Conservation (phyloP, 2,329 filamentous ascomycete genomes). For the Xylaria sp. region DNA sequence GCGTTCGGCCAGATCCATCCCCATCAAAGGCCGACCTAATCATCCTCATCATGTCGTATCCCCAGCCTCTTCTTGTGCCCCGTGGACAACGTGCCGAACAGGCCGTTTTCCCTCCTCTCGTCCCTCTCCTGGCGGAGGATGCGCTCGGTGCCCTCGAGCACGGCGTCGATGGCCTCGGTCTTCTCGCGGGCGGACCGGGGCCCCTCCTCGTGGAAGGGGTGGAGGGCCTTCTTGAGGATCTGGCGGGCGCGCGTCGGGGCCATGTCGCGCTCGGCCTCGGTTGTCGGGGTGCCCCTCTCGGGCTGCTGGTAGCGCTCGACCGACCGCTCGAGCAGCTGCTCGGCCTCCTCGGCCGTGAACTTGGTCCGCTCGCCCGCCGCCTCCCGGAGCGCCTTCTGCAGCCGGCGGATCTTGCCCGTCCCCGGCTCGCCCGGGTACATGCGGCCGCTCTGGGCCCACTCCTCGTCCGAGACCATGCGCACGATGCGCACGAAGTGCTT, state of each 20-base stretch:
- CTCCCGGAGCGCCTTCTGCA: slow-evolving; percentile 38
- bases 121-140: neutral
- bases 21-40: neutral
- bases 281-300: neutral
- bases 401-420: slow-evolving; percentile 50
- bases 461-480: slow-evolving; percentile 60
- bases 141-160: slow-evolving; percentile 5
- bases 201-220: neutral
- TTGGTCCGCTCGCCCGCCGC: slow-evolving; percentile 4
- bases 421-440: slow-evolving; percentile 57
- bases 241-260: neutral
- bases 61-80: slow-evolving; percentile 8
- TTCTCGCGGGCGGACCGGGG: slow-evolving; percentile 13
- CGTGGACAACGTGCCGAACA: too few species aligned
- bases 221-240: neutral
- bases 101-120: neutral
- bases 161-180: slow-evolving; percentile 27
- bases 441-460: slow-evolving; percentile 52
- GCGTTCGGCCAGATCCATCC: neutral
- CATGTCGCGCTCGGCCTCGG: too few species aligned
- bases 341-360: slow-evolving; percentile 1
- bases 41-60: slow-evolving; percentile 18
- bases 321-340: slow-evolving; percentile 41
- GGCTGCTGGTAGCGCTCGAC: slow-evolving; percentile 34
- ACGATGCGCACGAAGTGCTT: slow-evolving; percentile 66